Evolutionary conservation across 352 stramenopile species (phyloP).

Genomic region (Bremia lactucae): DNA sequence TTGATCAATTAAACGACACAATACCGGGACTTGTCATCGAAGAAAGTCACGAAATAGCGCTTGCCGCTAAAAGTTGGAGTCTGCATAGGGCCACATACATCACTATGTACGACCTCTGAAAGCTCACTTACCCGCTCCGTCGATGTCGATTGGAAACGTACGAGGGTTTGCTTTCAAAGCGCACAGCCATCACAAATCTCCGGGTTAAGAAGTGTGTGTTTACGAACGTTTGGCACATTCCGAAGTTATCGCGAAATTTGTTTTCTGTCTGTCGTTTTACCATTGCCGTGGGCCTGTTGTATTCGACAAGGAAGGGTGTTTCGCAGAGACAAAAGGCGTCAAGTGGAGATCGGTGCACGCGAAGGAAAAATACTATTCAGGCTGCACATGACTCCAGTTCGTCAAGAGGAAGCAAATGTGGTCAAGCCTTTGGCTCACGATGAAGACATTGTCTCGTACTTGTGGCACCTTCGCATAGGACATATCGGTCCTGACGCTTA

Average conservation of each 20-base stretch:
- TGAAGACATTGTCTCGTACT: not conserved
- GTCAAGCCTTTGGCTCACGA: not conserved
- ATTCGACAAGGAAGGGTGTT: slow-evolving; percentile 7
- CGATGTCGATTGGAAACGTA: not conserved
- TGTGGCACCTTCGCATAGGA: not conserved
- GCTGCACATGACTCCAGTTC: not conserved
- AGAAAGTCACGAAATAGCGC: not conserved
- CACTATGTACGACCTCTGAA: not conserved
- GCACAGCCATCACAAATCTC: not conserved
- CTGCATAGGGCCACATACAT: not conserved
- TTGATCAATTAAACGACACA: not conserved
- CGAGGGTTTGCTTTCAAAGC: not conserved
- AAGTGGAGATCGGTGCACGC: slow-evolving; percentile 7
- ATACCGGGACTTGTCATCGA: not conserved
- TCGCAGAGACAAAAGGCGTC: slow-evolving; percentile 2
- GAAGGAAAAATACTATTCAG: slow-evolving; percentile 8
- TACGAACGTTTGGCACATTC: not conserved
- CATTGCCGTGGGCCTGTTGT: slow-evolving; percentile 6
- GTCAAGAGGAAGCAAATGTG: slow-evolving; percentile 1
- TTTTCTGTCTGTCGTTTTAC: slow-evolving; percentile 1
- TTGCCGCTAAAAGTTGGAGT: not conserved
- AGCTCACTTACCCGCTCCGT: not conserved
- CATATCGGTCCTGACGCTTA: too few species aligned
- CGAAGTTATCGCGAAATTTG: not conserved
- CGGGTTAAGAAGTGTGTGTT: too few species aligned